Base-by-base conservation (phyloP, 306 rosid species). In the Citrullus amarus region DNA sequence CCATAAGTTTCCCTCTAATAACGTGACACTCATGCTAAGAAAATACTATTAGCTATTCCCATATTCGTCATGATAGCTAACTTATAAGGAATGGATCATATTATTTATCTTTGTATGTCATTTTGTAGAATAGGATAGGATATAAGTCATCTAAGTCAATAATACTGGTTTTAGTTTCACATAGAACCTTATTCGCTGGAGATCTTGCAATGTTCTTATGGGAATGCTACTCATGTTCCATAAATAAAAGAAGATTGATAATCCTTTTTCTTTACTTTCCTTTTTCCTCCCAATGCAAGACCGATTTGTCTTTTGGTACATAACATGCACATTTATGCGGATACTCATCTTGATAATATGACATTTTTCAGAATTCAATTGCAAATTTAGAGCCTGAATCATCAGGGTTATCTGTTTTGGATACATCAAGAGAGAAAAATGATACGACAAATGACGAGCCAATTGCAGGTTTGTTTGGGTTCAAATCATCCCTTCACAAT, bases 331-430 rank as follows among this genome's bases (percentile, higher is more conserved):
- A 50, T 72, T 25, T 72, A 30, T 22, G 30, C 44, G 22, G 41
- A 73, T 50, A 32, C 63, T 54, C 18, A 74, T 51, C 48, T 51
- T 11, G 18, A 74, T 51, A 53, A 32, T 74, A 57, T 76, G 68
- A 1, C 5, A 2, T 78, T 68, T 70, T 54, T 75, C 90, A 95
- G 97, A 82, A 70, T 50, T 57, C 48, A 3, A 18, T 43, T 76
- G 82, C 46, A 44, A 86, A 83, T 82, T 84, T 79, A 81, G 94
- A 85, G 78, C 87, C 87, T 46, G 86, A 80, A 39, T 87, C 93
- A 62, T 87, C 92, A 55, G 86, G 87, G 82, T 81, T 78, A 81
- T 88, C 90, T 80, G 93, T 88, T 58, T 89, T 90, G 69, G 87
- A 88, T 82, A 84, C 91, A 12, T 86, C 93, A 1, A 92, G 87